Evolutionary conservation across 1,284 basidiomycete genomes (phyloP), one percentile per base, ranked within the genome.

Genomic region (Ustilago lituana): DNA sequence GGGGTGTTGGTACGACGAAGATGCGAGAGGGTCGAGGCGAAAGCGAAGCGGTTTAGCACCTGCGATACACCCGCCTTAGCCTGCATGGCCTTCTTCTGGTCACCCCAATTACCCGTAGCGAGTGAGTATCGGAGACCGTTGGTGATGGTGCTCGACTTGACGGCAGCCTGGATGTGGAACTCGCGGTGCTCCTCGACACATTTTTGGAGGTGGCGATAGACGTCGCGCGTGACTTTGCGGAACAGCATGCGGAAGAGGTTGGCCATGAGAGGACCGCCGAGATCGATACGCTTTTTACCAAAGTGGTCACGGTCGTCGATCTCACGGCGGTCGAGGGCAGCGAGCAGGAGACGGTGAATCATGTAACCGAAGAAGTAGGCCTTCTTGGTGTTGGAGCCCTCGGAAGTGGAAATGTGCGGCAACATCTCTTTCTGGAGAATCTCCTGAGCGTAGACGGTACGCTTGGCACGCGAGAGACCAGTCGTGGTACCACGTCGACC

Each of bases 361-460:
- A 99, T 99, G 84, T 98, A 98, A n/a, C 96, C 96, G 68, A 98
- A 94, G 87, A 98, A 99, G 84, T 94, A 98, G 3, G 96, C 96
- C 84, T 99, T 99, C 85, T 96, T 96, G 35, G 92, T 94, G 84
- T 96, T 93, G 31, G 93, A 94, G 9, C 94, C 94, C 82, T 96
- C 94, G 1, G 90, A 88, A 87, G 94, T 95, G 4, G 95, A 95
- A 24, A 99, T 90, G 82, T 98, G 96, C 0, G 96, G 96, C 41
- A 99, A 83, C 91, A 98, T 95, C 84, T 98, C 95, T 84, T 98
- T 98, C 84, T 98, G 94, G 50, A 99, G 82, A 78, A 98, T 98
- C 83, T 98, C 96, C 82, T 96, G 92, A 0, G 96, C 96, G 77
- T 98, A 97, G 46, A 93, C 89, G 68, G 97, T 90, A 84, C 96